Base-by-base conservation (phyloP, 495 filamentous ascomycete genomes). In the Cairneyella variabilis region DNA sequence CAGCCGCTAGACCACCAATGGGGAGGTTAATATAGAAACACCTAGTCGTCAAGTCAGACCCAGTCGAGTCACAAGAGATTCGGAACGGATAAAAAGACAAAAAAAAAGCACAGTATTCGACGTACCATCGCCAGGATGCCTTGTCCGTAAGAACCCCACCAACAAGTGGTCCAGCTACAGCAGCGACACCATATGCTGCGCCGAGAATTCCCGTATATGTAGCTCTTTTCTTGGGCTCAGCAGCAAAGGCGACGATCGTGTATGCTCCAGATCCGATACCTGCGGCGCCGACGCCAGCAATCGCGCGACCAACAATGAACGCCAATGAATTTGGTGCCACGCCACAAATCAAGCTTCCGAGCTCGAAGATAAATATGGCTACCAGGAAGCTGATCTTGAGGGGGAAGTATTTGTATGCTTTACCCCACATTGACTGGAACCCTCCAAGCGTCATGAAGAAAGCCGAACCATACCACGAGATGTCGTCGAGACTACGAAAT, bases 61-160 rank as follows among this genome's bases (percentile, higher is more conserved):
- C 38, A 30, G 51, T 14, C 76, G 66, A n/a, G n/a, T n/a, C n/a
- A n/a, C n/a, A n/a, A n/a, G n/a, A n/a, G n/a, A n/a, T n/a, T n/a
- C n/a, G n/a, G n/a, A n/a, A n/a, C n/a, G n/a, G n/a, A n/a, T n/a
- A n/a, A n/a, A n/a, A n/a, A n/a, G n/a, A n/a, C n/a, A n/a, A n/a
- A n/a, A n/a, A n/a, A n/a, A n/a, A n/a, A n/a, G n/a, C n/a, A n/a
- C n/a, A 54, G 37, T 88, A 81, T 53, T 85, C 85, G 62, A 85
- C 84, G 38, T 83, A 76, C 73, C 73, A 76, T 9, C 69, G 48
- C 69, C 69, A 72, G 26, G 58, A 64, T 71, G 65, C 68, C 34
- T 81, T 69, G 43, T 85, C 75, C 1, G 85, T 88, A 47, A 89
- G 81, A 0, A 76, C 72, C 16, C 85, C 85, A 46, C 82, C 82